Conservation (phyloP, 257 asterid species). For the Salvia splendens region DNA sequence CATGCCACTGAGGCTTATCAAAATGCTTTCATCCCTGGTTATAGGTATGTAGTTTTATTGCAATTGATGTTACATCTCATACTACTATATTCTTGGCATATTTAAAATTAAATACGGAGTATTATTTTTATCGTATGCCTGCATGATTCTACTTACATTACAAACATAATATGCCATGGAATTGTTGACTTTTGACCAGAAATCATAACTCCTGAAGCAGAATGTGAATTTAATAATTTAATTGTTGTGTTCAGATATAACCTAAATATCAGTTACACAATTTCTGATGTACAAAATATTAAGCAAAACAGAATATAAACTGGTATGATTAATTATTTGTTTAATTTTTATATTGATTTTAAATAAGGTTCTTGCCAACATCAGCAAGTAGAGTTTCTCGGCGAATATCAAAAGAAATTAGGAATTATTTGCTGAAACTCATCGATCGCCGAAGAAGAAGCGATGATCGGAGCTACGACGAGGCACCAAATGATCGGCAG, state of each 20-base stretch:
- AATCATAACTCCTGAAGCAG: too few relatives aligned
- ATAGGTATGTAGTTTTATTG: constrained; percentile 43
- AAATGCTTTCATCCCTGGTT: constrained; percentile 64
- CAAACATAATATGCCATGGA: too few relatives aligned
- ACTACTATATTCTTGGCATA: background rate
- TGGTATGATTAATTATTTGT: too few relatives aligned
- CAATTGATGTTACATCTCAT: background rate
- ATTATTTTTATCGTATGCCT: background rate
- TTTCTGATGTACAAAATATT: too few relatives aligned
- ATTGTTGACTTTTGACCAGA: too few relatives aligned
- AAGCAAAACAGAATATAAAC: too few relatives aligned
- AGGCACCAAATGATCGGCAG: constrained; percentile 41
- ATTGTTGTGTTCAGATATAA: too few relatives aligned
- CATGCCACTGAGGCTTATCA: constrained; percentile 73
- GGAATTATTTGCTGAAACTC: constrained; percentile 53
- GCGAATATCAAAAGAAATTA: constrained; percentile 68
- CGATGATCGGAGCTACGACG: constrained; percentile 3
- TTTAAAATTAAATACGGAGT: background rate
- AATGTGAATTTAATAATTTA: too few relatives aligned
- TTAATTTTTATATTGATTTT: too few relatives aligned
- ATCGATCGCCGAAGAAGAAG: constrained; percentile 43
- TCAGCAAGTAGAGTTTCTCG: constrained; percentile 60
- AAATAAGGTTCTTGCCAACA: constrained; percentile 65
- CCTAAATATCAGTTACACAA: too few relatives aligned
- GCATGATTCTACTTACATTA: background rate